Conservation (phyloP, 495 filamentous ascomycete species). For the Hyphodiscus hymeniophilus region DNA sequence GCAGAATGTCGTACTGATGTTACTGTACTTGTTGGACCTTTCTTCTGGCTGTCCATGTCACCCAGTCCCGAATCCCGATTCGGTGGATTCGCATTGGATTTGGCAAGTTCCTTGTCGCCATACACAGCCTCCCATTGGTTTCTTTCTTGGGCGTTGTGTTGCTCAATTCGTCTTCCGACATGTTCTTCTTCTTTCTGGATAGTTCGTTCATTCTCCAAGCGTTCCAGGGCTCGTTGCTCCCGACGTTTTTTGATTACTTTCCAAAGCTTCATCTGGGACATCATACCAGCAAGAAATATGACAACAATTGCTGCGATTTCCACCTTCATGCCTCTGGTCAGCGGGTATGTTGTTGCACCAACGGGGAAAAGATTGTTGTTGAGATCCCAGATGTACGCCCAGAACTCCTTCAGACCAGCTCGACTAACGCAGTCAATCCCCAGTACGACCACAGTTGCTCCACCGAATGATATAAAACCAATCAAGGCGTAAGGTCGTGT, state of each 20-base stretch:
- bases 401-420: slow-evolving; percentile 90
- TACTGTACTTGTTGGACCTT: slow-evolving; percentile 30
- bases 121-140: slow-evolving; percentile 77
- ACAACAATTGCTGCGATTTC: slow-evolving; percentile 76
- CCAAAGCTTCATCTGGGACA: slow-evolving; percentile 85
- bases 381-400: slow-evolving; percentile 86
- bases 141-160: slow-evolving; percentile 57
- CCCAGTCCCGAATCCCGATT: slow-evolving; percentile 45
- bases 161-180: slow-evolving; percentile 58
- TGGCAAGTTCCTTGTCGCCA: slow-evolving; percentile 40
- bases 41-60: slow-evolving; percentile 44
- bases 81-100: slow-evolving; percentile 5
- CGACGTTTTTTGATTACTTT: slow-evolving; percentile 71
- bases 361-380: slow-evolving; percentile 76
- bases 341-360: slow-evolving; percentile 66
- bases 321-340: slow-evolving; percentile 79
- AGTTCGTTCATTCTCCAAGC: slow-evolving; percentile 46
- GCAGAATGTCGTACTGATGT: slow-evolving; percentile 22
- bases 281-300: slow-evolving; percentile 61
- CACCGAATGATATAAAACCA: slow-evolving; percentile 65
- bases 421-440: slow-evolving; percentile 89
- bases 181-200: slow-evolving; percentile 65
- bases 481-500: slow-evolving; percentile 76
- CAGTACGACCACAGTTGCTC: slow-evolving; percentile 67
- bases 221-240: slow-evolving; percentile 48